Conservation (phyloP, 2,329 filamentous ascomycete genomes). For the Thielaviopsis ethacetica region DNA sequence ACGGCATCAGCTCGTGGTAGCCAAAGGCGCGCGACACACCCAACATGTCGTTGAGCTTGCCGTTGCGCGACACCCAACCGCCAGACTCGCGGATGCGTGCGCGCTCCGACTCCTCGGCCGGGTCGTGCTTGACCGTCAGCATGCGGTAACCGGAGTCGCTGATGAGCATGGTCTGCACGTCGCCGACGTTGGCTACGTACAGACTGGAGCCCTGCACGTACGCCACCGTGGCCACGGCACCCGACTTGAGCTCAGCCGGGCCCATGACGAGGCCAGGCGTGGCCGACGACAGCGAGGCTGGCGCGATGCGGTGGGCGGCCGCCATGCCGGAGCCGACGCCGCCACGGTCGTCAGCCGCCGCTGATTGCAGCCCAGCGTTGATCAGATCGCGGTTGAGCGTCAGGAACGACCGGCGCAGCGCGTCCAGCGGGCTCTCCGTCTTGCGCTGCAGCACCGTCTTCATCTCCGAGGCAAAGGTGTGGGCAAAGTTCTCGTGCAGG, state of each 20-base stretch:
- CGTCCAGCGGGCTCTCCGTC: slow-evolving; percentile 65
- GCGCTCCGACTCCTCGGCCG: slow-evolving; percentile 68
- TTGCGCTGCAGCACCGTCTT: slow-evolving; percentile 51
- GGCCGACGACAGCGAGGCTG: no score
- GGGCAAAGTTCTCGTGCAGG: slow-evolving; percentile 85
- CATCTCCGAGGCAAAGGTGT: slow-evolving; percentile 68
- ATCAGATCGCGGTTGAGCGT: slow-evolving; percentile 88
- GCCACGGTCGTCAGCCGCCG: slow-evolving; percentile 55
- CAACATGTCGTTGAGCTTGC: slow-evolving; percentile 79
- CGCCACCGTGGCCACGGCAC: slow-evolving; percentile 79
- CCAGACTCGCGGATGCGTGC: slow-evolving; percentile 85
- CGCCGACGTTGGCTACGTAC: slow-evolving; percentile 87
- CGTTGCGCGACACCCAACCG: slow-evolving; percentile 88
- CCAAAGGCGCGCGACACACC: slow-evolving; percentile 91
- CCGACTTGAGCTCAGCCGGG: slow-evolving; percentile 77
- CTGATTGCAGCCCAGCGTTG: slow-evolving; percentile 54
- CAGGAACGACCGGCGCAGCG: slow-evolving; percentile 72
- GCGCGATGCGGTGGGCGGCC: slow-evolving; percentile 30
- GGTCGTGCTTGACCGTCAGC: slow-evolving; percentile 83
- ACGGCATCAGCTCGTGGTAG: slow-evolving; percentile 81
- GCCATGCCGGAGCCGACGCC: slow-evolving; percentile 49
- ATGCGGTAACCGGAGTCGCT: slow-evolving; percentile 71
- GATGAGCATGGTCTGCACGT: slow-evolving; percentile 90
- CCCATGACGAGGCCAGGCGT: slow-evolving; percentile 60
- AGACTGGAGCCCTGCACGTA: slow-evolving; percentile 83